Evolutionary conservation across 83 land plant species (phyloP), one percentile per base, ranked within the genome.

Genomic region (Diphasiastrum complanatum): DNA sequence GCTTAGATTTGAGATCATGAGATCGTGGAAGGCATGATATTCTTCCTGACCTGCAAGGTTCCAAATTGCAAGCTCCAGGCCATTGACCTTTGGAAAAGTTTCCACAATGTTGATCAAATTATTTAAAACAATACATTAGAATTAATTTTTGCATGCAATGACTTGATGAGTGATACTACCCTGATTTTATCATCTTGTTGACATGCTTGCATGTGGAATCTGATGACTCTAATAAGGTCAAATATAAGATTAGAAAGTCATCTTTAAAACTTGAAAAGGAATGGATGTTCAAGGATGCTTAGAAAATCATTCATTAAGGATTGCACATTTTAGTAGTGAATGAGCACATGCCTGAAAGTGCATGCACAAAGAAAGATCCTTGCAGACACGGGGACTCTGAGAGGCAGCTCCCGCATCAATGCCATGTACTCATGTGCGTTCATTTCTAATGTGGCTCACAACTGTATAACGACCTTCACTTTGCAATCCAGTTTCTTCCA

Each of bases 1-100:
- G 50, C 50, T 47, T 14, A 47, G 3, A 47, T 47, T 25, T 47
- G 50, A 25, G 23, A 47, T 47, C 50, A 47, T 47, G 10, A 47
- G 3, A 47, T 47, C 50, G 14, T 47, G 50, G 23, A 47, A 47
- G 14, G 50, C 50, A 47, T 47, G 50, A 47, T 47, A 47, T 25
- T 47, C 50, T 25, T 47, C 50, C 23, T 47, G 50, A 25, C 50
- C 50, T 4, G 50, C 50, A 4, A 47, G 50, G 14, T 47, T 25
- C 50, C 50, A 47, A 14, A 47, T 47, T 5, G 14, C 18, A 14
- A 4, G 50, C 14, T 47, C 4, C 50, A 25, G 4, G 14, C 50
- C 50, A 47, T 47, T 47, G 50, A 47, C 14, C 14, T 47, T 14
- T 5, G 18, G 18, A 47, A 47, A 4, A 25, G 18, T 4, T 20